Conservation (phyloP, 192 early-diverging fungal genomes). For the Coemansia sp. region DNA sequence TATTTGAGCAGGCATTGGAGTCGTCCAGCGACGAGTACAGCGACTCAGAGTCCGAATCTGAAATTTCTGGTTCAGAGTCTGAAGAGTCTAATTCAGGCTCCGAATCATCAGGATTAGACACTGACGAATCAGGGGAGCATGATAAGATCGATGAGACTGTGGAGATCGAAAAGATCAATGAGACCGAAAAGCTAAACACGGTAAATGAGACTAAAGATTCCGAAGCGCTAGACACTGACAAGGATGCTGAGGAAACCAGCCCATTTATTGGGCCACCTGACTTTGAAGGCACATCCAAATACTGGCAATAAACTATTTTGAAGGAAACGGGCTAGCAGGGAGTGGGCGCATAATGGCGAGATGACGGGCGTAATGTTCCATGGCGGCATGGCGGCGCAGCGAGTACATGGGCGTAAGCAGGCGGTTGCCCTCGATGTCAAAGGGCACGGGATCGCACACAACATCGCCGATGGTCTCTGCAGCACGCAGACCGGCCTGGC, state of each 20-base stretch:
- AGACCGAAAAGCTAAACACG: no score
- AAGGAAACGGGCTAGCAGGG: not conserved
- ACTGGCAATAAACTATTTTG: conserved; percentile 35
- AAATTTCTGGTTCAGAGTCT: not conserved
- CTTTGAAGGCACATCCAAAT: conserved; percentile 44
- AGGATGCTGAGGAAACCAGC: conserved; percentile 12
- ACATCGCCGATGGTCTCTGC: conserved; percentile 79
- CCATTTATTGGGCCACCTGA: not conserved
- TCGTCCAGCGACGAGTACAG: not conserved
- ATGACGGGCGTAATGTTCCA: conserved; percentile 59
- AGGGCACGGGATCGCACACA: conserved; percentile 63
- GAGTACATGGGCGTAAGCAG: conserved; percentile 89
- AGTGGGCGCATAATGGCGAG: conserved; percentile 67
- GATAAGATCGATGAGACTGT: not conserved
- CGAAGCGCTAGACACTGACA: not conserved
- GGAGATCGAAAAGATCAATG: not conserved
- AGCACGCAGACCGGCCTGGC: conserved; percentile 69
- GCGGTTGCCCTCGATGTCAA: conserved; percentile 74
- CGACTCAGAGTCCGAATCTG: not conserved
- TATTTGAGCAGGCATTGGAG: conserved; percentile 22
- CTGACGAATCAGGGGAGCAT: not conserved
- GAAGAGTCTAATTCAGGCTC: no score
- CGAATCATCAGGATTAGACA: no score
- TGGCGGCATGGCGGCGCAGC: conserved; percentile 73
- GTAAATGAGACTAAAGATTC: not conserved